Evolutionary conservation across 2,329 filamentous ascomycete genomes (phyloP).

Genomic region (Colletotrichum zoysiae): DNA sequence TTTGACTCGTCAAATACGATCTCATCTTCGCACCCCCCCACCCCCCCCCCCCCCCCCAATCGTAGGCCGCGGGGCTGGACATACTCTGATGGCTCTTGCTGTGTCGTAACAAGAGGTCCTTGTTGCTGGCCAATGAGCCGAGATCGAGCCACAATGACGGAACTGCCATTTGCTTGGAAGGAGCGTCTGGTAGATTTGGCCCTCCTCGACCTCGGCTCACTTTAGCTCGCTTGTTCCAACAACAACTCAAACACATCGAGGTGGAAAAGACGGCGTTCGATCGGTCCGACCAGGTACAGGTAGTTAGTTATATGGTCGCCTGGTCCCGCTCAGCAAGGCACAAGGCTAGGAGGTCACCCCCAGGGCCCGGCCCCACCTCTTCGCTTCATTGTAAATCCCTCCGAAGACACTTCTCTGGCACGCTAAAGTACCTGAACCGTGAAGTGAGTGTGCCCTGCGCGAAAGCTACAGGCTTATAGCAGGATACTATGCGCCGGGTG

Average conservation of each 20-base stretch:
- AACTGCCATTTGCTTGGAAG: neutral
- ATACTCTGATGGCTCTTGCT: neutral
- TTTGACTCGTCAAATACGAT: neutral
- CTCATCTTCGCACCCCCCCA: neutral
- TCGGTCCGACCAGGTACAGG: neutral
- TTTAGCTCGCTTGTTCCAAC: neutral
- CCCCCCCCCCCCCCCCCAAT: neutral
- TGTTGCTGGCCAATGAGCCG: neutral
- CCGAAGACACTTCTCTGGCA: conserved; percentile 7
- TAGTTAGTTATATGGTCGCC: neutral
- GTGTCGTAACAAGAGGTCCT: neutral
- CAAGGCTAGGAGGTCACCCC: neutral
- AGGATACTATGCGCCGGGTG: conserved; percentile 3
- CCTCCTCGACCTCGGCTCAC: neutral
- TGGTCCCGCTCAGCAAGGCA: neutral
- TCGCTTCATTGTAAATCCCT: conserved; percentile 28
- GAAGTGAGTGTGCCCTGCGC: conserved; percentile 9
- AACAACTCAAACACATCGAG: neutral
- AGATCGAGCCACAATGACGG: conserved; percentile 14
- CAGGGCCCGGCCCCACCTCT: neutral
- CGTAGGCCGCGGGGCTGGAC: neutral
- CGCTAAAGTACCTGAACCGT: conserved; percentile 7
- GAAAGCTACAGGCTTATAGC: conserved; percentile 14
- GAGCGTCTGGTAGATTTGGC: neutral
- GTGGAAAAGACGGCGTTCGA: neutral